Conservation (phyloP, 2,329 filamentous ascomycete species). For the Apiospora aurea region DNA sequence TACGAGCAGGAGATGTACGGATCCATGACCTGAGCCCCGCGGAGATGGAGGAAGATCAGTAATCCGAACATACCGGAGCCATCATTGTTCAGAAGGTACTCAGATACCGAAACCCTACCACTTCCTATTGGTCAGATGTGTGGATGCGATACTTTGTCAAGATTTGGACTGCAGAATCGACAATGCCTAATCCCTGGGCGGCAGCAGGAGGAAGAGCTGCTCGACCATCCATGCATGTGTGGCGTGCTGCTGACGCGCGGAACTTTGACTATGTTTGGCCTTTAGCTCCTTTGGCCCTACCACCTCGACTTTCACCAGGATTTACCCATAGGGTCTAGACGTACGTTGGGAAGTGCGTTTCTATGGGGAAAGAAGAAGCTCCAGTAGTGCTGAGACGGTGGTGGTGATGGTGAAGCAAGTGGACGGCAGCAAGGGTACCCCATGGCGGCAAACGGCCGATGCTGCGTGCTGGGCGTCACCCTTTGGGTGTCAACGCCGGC, state of each 20-base stretch:
- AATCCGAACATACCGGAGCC: neutral
- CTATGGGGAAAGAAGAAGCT: neutral
- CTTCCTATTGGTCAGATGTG: neutral
- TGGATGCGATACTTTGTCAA: neutral
- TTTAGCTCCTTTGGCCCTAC: neutral
- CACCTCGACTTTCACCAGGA: neutral
- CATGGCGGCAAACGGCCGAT: neutral
- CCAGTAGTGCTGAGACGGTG: neutral
- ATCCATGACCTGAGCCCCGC: neutral
- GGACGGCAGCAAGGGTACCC: neutral
- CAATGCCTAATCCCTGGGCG: neutral
- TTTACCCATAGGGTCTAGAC: neutral
- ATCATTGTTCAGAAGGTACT: neutral
- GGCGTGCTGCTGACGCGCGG: constrained; percentile 3
- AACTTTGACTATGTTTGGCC: neutral
- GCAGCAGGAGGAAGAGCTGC: neutral
- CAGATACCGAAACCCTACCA: neutral
- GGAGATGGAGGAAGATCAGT: neutral
- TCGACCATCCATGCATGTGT: neutral
- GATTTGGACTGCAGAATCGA: constrained; percentile 9
- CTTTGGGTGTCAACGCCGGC: neutral
- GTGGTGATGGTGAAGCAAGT: too few species aligned
- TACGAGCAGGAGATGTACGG: neutral
- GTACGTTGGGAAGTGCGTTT: neutral
- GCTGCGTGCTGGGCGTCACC: neutral